Evolutionary conservation across 148 eudicot species (phyloP), one percentile per base, ranked within the genome.

Genomic region (Nepenthes gracilis): DNA sequence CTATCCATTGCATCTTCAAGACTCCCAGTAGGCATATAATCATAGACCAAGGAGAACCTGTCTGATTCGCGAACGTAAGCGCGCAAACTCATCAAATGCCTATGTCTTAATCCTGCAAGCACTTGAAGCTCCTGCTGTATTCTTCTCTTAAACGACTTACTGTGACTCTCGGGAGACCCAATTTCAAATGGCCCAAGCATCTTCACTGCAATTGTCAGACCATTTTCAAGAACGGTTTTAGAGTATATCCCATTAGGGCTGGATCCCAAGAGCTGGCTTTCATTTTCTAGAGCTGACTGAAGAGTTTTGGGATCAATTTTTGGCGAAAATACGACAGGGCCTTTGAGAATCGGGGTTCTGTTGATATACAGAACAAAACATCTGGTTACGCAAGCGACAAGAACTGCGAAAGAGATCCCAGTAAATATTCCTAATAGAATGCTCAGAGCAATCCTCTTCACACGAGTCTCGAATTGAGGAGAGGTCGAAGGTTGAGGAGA

Each of bases 301-400:
- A 91, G 84, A 14, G 93, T 76, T 23, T 70, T 74, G 8, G 86
- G 80, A 10, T 74, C 74, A 45, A 91, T 91, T 56, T 71, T 78
- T 0, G 96, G 96, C 65, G 96, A 91, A 54, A 91, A 91, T 5
- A 91, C 75, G 34, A 87, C 86, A 13, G 97, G 90, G 60, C 93
- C 93, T 55, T 77, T 87, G 62, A 87, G 87, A 55, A 81, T 58
- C 35, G 96, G 97, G 64, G 84, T 75, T 15, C 66, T 74, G 64
- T 72, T 81, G 1, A 91, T 66, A 70, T 73, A 81, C 2, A 59
- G 70, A 33, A 85, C 58, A 63, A 87, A 85, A 58, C 81, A 83
- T 45, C 87, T 70, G 5, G 87, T 62, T 13, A 77, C 35, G 34
- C 43, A 72, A 70, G 85, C 87, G 50, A 81, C 76, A 32, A 91